Evolutionary conservation across 2,329 filamentous ascomycete genomes (phyloP).

Genomic region (Epichloe scottii): DNA sequence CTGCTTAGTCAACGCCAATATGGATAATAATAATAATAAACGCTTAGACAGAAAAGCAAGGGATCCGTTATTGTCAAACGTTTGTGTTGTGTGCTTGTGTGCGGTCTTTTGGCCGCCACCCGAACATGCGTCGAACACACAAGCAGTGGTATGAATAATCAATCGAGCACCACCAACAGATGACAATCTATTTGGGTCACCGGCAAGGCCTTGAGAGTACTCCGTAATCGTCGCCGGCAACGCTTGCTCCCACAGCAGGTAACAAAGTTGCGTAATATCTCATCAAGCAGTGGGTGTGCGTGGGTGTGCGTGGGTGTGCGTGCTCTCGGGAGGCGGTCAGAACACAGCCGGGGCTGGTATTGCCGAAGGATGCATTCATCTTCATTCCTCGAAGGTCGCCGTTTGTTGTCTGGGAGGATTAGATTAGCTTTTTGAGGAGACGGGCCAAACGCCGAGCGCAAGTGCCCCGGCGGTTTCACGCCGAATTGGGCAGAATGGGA

Average conservation of each 20-base stretch:
- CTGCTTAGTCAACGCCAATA: neutral
- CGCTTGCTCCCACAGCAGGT: no score
- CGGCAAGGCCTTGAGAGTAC: neutral
- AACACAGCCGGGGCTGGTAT: neutral
- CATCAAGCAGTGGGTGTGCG: neutral
- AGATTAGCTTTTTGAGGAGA: neutral
- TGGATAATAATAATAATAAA: no score
- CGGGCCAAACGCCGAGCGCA: neutral
- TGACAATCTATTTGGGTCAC: neutral
- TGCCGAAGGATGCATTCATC: neutral
- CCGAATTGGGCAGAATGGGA: neutral
- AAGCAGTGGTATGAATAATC: neutral
- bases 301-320: constrained; percentile 1
- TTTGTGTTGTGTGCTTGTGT: neutral
- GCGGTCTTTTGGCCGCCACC: neutral
- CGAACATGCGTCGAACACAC: neutral
- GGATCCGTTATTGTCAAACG: neutral
- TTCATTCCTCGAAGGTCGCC: neutral
- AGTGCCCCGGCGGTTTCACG: neutral
- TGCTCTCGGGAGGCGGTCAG: constrained; percentile 5
- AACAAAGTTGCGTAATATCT: no score
- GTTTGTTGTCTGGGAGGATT: neutral
- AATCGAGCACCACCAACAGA: neutral
- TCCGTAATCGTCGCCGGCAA: no score
- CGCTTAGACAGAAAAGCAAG: neutral